phyloP scores from a whole-genome alignment of 2,329 filamentous ascomycete genomes.

The Mariannaea elegans region DNA sequence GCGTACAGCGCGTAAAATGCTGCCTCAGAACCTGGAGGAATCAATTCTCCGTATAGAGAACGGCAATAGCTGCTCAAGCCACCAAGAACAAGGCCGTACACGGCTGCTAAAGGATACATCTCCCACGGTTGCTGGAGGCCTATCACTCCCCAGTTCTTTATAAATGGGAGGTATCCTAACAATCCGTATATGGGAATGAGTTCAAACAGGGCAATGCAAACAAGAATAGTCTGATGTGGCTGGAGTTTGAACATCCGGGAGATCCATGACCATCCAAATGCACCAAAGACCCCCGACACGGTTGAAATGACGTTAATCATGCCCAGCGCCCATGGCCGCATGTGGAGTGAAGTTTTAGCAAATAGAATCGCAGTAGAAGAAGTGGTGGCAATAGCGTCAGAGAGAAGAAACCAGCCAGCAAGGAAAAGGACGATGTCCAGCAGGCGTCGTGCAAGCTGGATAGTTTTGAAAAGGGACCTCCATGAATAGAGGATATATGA shows the following conservation, averaged over 20 bases:
- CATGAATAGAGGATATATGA: slow-evolving; percentile 85
- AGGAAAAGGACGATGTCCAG: slow-evolving; percentile 82
- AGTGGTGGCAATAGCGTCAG: slow-evolving; percentile 93
- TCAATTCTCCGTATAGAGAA: slow-evolving; percentile 90
- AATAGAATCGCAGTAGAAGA: slow-evolving; percentile 95
- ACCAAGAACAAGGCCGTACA: slow-evolving; percentile 95
- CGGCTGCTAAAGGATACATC: slow-evolving; percentile 90
- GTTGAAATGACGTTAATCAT: slow-evolving; percentile 96
- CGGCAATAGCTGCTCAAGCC: slow-evolving; percentile 92
- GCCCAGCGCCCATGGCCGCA: slow-evolving; percentile 87
- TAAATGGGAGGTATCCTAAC: slow-evolving; percentile 83
- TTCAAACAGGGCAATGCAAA: slow-evolving; percentile 91
- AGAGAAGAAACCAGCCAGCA: slow-evolving; percentile 91
- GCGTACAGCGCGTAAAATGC: slow-evolving; percentile 97
- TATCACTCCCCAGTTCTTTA: slow-evolving; percentile 77
- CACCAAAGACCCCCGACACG: slow-evolving; percentile 82
- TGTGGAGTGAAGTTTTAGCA: slow-evolving; percentile 90
- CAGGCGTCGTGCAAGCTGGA: slow-evolving; percentile 76
- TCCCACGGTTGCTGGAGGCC: slow-evolving; percentile 96
- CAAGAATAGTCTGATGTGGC: slow-evolving; percentile 88
- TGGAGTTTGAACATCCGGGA: slow-evolving; percentile 74
- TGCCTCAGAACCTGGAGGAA: slow-evolving; percentile 92
- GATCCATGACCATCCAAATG: slow-evolving; percentile 87
- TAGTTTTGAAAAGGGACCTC: slow-evolving; percentile 83
- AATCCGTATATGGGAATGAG: slow-evolving; percentile 92